These are phyloP conservation scores for Alternaria panax DNA, from an alignment of 2,329 filamentous ascomycete genomes.

Conservation along the genomic window DNA sequence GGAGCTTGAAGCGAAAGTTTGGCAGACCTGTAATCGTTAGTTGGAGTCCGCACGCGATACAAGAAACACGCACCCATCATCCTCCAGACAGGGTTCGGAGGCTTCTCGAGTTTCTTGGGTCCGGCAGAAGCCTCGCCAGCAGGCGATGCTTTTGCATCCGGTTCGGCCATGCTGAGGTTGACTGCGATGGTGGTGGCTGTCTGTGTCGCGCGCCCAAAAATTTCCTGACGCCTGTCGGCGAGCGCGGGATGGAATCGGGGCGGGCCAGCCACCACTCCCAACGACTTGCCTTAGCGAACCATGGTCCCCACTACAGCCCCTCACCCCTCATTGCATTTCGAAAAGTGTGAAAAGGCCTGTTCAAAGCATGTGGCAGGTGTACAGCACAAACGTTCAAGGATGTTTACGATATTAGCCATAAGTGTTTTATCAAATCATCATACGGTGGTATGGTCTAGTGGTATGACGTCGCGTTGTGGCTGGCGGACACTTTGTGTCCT, in stretches of 20 bases:
- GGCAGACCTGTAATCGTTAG: slow-evolving; percentile 70
- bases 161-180: slow-evolving; percentile 42
- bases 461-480: slow-evolving; percentile 45
- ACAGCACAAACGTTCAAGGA: not conserved
- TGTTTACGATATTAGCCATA: too few relatives aligned
- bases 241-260: slow-evolving; percentile 28
- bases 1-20: slow-evolving; percentile 80
- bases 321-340: slow-evolving; percentile 1
- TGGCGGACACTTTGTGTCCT: slow-evolving; percentile 28
- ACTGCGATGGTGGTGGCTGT: slow-evolving; percentile 18
- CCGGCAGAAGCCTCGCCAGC: slow-evolving; percentile 30
- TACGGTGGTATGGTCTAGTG: slow-evolving; percentile 40
- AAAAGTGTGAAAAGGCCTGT: not conserved
- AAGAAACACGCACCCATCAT: slow-evolving; percentile 47
- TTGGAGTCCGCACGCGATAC: slow-evolving; percentile 5
- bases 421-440: not conserved
- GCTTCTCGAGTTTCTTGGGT: slow-evolving; percentile 38
- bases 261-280: slow-evolving; percentile 8
- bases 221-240: slow-evolving; percentile 27
- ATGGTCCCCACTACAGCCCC: not conserved
- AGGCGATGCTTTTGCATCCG: slow-evolving; percentile 38
- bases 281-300: not conserved
- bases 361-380: not conserved
- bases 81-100: slow-evolving; percentile 49
- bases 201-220: slow-evolving; percentile 32